phyloP scores from a whole-genome alignment of 2,329 filamentous ascomycete genomes.

The Chaetothyriales sp. region DNA sequence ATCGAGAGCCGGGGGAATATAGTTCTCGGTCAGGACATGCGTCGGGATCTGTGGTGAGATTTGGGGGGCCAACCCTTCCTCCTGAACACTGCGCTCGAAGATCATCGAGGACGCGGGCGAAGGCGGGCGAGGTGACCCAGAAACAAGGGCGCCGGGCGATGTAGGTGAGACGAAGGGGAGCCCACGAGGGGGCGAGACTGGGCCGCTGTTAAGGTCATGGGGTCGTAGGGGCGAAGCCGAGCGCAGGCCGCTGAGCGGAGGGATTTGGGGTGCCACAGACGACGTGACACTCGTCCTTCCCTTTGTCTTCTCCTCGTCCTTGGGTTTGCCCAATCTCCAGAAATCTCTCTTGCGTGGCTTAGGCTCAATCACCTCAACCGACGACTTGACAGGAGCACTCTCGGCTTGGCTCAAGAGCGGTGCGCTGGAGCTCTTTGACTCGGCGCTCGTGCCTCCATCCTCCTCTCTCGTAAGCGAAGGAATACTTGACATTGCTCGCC shows the following conservation, averaged over 20 bases:
- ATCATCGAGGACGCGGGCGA: constrained; percentile 66
- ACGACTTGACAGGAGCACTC: background rate
- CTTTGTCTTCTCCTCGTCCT: constrained; percentile 25
- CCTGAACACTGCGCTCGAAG: constrained; percentile 90
- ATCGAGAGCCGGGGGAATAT: constrained; percentile 81
- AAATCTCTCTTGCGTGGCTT: constrained; percentile 42
- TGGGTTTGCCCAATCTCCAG: constrained; percentile 50
- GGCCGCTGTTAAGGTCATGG: constrained; percentile 31
- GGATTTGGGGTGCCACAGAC: constrained; percentile 10
- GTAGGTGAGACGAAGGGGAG: constrained; percentile 33
- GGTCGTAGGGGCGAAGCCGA: constrained; percentile 19
- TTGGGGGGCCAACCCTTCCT: constrained; percentile 50
- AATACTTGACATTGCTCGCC: background rate
- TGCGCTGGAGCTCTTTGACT: constrained; percentile 12
- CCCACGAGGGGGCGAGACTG: constrained; percentile 24
- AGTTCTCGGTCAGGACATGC: constrained; percentile 86
- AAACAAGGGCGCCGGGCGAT: constrained; percentile 50
- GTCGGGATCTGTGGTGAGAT: constrained; percentile 75
- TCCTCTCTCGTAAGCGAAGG: background rate
- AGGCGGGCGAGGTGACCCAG: constrained; percentile 56
- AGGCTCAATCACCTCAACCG: background rate
- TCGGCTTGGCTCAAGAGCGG: constrained; percentile 7
- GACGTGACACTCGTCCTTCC: constrained; percentile 12
- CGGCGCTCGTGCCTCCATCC: constrained; percentile 6
- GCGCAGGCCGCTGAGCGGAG: constrained; percentile 14